Conservation (phyloP, 2,329 filamentous ascomycete genomes). For the Fusarium algeriense region DNA sequence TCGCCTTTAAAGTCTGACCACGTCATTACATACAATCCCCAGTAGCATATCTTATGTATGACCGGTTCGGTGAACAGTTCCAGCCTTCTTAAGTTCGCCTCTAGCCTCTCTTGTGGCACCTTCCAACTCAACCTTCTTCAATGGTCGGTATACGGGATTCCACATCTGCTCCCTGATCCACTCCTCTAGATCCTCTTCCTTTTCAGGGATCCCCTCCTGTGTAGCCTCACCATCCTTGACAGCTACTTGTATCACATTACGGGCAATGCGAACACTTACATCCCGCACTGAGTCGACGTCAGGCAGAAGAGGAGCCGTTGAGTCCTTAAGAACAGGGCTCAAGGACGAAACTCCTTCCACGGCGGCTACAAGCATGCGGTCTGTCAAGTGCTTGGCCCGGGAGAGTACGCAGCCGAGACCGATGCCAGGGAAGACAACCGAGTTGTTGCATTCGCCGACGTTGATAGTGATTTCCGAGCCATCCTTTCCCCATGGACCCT, state of each 20-base stretch:
- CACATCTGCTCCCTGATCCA: constrained; percentile 88
- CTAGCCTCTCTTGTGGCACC: constrained; percentile 68
- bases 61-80: constrained; percentile 44
- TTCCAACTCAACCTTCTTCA: constrained; percentile 67
- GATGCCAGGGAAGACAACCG: constrained; percentile 86
- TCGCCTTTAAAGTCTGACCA: not conserved
- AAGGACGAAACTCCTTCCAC: constrained; percentile 78
- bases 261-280: constrained; percentile 82
- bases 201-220: constrained; percentile 71
- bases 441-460: constrained; percentile 88
- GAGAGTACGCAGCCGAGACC: constrained; percentile 82
- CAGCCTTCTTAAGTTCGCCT: constrained; percentile 50
- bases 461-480: constrained; percentile 60
- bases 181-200: constrained; percentile 68
- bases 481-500: constrained; percentile 65
- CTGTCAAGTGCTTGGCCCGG: constrained; percentile 74
- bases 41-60: constrained; percentile 10
- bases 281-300: constrained; percentile 80
- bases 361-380: constrained; percentile 85
- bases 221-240: constrained; percentile 76
- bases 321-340: constrained; percentile 75
- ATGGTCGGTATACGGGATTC: constrained; percentile 75
- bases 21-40: not conserved
- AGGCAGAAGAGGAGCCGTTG: constrained; percentile 76
- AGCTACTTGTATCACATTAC: constrained; percentile 78